phyloP scores from a whole-genome alignment of 345 rosid genomes.

The Durio zibethinus region DNA sequence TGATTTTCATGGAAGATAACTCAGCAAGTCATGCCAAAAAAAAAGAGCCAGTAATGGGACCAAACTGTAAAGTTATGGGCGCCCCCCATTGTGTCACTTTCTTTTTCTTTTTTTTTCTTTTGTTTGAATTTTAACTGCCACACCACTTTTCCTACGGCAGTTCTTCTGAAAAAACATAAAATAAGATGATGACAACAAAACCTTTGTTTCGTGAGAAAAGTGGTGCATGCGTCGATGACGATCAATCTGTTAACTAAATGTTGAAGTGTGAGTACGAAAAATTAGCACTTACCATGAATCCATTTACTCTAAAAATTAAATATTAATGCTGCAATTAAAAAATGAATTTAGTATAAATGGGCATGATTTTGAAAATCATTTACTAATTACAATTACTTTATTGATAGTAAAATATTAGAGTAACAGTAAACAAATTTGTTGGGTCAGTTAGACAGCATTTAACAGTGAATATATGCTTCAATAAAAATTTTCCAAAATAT shows the following conservation, averaged over 20 bases:
- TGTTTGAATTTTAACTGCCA: not conserved
- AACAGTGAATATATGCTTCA: too few relatives aligned
- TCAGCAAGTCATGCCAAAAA: too few relatives aligned
- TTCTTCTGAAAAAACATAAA: not conserved
- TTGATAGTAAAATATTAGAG: too few relatives aligned
- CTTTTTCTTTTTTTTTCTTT: not conserved
- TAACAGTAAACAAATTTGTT: too few relatives aligned
- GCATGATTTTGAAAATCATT: too few relatives aligned
- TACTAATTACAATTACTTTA: too few relatives aligned
- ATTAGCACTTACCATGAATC: not conserved
- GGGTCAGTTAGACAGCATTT: too few relatives aligned
- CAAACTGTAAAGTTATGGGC: not conserved
- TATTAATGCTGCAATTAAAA: not conserved
- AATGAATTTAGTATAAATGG: not conserved
- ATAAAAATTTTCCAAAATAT: too few relatives aligned
- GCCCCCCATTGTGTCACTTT: not conserved
- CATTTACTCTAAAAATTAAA: too few relatives aligned
- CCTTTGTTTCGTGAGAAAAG: not conserved
- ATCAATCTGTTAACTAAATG: too few relatives aligned
- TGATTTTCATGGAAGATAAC: too few relatives aligned
- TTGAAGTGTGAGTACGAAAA: too few relatives aligned
- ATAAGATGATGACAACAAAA: not conserved
- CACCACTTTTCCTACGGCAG: constrained; percentile 8
- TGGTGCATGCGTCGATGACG: not conserved
- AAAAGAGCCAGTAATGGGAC: not conserved